Conservation (phyloP, 1,284 basidiomycete genomes). For the Cryptococcus deneoformans region DNA sequence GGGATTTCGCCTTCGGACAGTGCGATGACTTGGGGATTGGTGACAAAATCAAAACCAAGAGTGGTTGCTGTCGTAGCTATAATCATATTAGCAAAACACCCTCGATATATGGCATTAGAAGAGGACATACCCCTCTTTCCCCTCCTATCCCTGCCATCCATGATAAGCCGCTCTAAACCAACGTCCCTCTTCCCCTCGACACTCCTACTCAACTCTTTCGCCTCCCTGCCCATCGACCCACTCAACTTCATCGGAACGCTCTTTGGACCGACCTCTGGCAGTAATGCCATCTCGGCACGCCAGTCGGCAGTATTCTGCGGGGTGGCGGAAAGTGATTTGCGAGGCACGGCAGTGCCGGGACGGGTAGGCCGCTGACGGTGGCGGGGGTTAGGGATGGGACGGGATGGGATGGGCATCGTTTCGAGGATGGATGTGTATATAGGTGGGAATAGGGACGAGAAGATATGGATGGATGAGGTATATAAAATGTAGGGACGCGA, state of each 20-base stretch:
- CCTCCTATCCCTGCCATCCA: conserved; percentile 29
- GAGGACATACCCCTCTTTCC: conserved; percentile 32
- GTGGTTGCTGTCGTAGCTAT: conserved; percentile 37
- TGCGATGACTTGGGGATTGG: conserved; percentile 32
- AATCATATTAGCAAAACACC: background rate
- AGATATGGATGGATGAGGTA: background rate
- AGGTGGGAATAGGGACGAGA: background rate
- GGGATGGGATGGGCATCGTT: conserved; percentile 38
- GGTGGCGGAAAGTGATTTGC: conserved; percentile 12
- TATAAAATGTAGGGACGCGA: too few species aligned
- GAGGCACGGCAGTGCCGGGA: conserved; percentile 19
- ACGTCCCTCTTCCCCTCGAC: conserved; percentile 19
- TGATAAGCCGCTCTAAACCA: conserved; percentile 28
- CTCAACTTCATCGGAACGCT: conserved; percentile 2
- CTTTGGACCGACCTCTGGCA: conserved; percentile 8
- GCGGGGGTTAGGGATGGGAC: conserved; percentile 26
- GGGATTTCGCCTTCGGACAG: conserved; percentile 20
- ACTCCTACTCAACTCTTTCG: background rate
- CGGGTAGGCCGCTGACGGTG: conserved; percentile 8
- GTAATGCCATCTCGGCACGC: conserved; percentile 34
- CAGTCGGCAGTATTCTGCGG: conserved; percentile 19
- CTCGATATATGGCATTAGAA: too few species aligned
- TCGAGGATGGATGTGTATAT: background rate
- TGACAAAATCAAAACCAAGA: conserved; percentile 43
- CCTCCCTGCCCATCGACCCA: background rate